Evolutionary conservation across 2,329 filamentous ascomycete species (phyloP).

Genomic region (Colletotrichum brevisporum): DNA sequence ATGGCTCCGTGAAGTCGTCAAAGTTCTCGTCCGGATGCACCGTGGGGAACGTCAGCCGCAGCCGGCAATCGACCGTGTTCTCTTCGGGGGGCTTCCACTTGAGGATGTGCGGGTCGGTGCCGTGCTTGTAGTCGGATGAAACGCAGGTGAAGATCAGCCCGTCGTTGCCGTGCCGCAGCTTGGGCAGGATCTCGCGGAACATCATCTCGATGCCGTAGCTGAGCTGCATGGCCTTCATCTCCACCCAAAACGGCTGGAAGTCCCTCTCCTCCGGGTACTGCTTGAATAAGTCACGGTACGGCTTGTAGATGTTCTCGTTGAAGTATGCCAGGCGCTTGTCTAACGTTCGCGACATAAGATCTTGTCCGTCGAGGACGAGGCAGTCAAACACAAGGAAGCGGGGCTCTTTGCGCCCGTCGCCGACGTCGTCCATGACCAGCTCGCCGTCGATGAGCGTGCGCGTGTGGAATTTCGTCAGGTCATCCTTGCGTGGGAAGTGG

Average conservation of each 20-base stretch:
- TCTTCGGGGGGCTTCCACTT: constrained; percentile 98
- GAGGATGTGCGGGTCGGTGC: constrained; percentile 92
- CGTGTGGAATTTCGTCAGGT: constrained; percentile 78
- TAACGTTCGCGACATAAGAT: constrained; percentile 82
- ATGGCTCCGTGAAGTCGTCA: constrained; percentile 74
- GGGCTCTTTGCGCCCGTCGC: constrained; percentile 76
- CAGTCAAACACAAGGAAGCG: constrained; percentile 96
- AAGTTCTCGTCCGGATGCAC: constrained; percentile 76
- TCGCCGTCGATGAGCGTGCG: constrained; percentile 93
- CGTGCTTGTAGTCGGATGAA: constrained; percentile 86
- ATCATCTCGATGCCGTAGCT: constrained; percentile 92
- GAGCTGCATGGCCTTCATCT: constrained; percentile 91
- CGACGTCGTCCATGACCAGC: constrained; percentile 86
- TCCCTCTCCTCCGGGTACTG: constrained; percentile 78
- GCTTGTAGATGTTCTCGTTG: constrained; percentile 80
- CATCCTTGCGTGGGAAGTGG: constrained; percentile 82
- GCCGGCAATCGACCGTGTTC: constrained; percentile 93
- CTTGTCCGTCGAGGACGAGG: constrained; percentile 82
- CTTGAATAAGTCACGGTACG: constrained; percentile 74
- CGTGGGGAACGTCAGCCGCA: constrained; percentile 81
- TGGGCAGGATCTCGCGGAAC: constrained; percentile 88
- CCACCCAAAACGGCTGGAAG: constrained; percentile 83
- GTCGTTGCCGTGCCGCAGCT: constrained; percentile 92
- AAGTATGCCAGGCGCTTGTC: constrained; percentile 94
- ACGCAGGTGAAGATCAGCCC: constrained; percentile 98